Evolutionary conservation across 805 yeast genomes (phyloP), one percentile per base, ranked within the genome.

Genomic region (Ogataea ramenticola): DNA sequence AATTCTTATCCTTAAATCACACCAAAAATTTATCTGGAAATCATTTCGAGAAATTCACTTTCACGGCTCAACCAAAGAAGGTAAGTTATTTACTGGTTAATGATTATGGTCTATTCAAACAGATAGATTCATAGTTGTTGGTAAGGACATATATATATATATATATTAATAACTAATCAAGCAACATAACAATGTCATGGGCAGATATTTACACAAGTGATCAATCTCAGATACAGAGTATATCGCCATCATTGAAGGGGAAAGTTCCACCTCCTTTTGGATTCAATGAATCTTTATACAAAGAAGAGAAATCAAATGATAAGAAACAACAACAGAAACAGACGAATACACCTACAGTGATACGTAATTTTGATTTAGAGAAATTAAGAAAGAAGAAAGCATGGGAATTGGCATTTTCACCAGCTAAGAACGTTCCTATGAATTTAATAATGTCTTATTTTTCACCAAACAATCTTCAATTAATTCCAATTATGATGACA

Each of bases 401-500:
- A 0, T 88, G 96, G 96, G 93, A 86, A 46, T 58, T 86, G 33
- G 95, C 96, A 2, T 63, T 76, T 15, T 79, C 80, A 1, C 96
- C 97, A 0, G 86, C 88, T 2, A 91, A 89, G 58, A 57, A 49
- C 26, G 74, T 93, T n/a, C 96, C 97, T 8, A 85, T 88, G 95
- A 93, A 87, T 56, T 62, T 86, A 41, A 67, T 87, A 40, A 87
- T 91, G 96, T 80, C 88, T 48, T 93, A 87, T 61, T 86, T 91
- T 87, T 80, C 96, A 0, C 98, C 98, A 29, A 83, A 84, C 55
- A 77, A 95, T 3, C 67, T 93, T 24, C 98, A 93, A 55, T 73
- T 91, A 51, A 88, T 91, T 49, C 93, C 97, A 3, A 84, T 91
- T 39, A 82, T 89, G 66, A 90, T 89, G 86, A 83, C 96, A 0